Base-by-base conservation (phyloP, 2,329 filamentous ascomycete species). In the Leptodontidium sp. region DNA sequence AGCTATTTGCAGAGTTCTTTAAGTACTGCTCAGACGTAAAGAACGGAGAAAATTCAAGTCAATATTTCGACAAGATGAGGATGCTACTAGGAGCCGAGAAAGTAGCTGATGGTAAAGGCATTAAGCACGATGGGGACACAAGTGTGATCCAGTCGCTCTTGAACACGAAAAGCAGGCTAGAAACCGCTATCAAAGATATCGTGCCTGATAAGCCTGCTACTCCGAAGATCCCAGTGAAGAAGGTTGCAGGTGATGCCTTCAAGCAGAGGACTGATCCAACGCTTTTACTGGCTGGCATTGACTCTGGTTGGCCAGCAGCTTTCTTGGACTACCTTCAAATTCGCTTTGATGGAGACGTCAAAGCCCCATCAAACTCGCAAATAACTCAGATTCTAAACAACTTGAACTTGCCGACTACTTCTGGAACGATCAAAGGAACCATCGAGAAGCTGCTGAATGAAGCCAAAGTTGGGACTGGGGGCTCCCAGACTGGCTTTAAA, bases 1-100 rank as follows among this genome's bases (percentile, higher is more conserved):
- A 21, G 2, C n/a, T 70, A 1, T 70, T 70, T 59, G 55, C 68
- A 17, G 61, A 68, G 14, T 70, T 52, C 40, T 70, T 64, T 53
- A 70, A 70, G 21, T 70, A 58, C 40, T 53, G 40, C 4, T 47
- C 59, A 4, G 65, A 64, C 52, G 59, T 52, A 21, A 66, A 58
- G 11, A 61, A 59, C 21, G 45, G 29, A 21, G 21, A 21, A 21
- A 17, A 61, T 47, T 49, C 12, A 26, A 8, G 58, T 29, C n/a
- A 47, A 1, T 64, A 64, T 64, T 47, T 64, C 21, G 26, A 49
- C 24, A 64, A 53, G 32, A 47, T 64, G 21, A 21, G 21, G 21
- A 21, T 21, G 21, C 21, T 21, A 21, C 21, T 21, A 21, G 21
- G 21, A 21, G 21, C 21, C 21, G 21, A 21, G 21, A 21, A 21